Evolutionary conservation across 2,329 filamentous ascomycete species (phyloP).

Genomic region (Aspergillus sp.): DNA sequence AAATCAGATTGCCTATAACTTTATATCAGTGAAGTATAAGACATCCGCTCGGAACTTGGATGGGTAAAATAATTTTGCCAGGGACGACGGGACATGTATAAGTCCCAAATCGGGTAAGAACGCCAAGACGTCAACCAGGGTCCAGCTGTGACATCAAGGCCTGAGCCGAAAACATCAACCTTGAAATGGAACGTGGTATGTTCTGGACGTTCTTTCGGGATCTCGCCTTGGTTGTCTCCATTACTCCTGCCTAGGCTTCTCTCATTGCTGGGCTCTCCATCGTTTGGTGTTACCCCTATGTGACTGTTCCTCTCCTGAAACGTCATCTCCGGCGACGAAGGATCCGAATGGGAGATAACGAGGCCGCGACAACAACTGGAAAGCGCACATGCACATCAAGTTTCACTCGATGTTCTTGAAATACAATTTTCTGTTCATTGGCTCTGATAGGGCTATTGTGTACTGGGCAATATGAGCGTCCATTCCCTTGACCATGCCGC

Average conservation of each 20-base stretch:
- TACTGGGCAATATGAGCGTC: slow-evolving; percentile 30
- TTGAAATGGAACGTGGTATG: neutral
- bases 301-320: neutral
- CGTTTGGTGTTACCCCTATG: neutral
- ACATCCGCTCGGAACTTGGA: too few relatives aligned
- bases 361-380: neutral
- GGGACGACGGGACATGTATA: neutral
- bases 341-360: neutral
- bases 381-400: too few relatives aligned
- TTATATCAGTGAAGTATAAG: too few relatives aligned
- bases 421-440: neutral
- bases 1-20: neutral
- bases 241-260: neutral
- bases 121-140: neutral
- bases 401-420: neutral
- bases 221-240: neutral
- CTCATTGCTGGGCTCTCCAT: neutral
- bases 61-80: neutral
- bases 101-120: neutral
- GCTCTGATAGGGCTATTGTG: neutral
- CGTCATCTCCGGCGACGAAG: neutral
- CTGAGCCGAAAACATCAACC: neutral
- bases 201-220: neutral
- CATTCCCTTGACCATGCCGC: slow-evolving; percentile 34
- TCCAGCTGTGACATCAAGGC: neutral